A percentile compares a stretch with the other conserved stretches of the same genome.
Conservation (phyloP, 352 stramenopile species). For the Phytophthora pluvialis region DNA sequence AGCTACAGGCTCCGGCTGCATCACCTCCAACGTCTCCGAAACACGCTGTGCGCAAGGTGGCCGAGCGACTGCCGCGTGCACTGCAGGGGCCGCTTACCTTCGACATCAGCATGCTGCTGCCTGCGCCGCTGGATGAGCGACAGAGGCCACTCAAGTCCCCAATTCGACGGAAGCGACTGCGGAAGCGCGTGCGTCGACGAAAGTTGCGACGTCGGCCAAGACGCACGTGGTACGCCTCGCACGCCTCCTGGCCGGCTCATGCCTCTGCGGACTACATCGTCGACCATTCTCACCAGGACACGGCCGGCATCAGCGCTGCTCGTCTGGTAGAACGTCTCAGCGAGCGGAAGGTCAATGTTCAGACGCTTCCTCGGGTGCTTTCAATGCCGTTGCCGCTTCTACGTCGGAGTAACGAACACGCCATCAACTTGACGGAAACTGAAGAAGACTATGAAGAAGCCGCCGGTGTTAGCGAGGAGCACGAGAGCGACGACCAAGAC, state of each 20-base stretch:
- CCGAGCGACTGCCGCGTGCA: slow-evolving; percentile 30
- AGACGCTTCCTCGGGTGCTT: slow-evolving; percentile 17
- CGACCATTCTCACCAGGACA: slow-evolving; percentile 30
- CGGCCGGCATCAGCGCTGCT: slow-evolving; percentile 26
- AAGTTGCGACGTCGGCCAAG: slow-evolving; percentile 39
- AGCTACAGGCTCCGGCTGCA: background rate
- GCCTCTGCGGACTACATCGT: slow-evolving; percentile 56
- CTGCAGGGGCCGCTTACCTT: slow-evolving; percentile 63
- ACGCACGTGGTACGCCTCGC: slow-evolving; percentile 45
- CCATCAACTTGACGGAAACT: background rate
- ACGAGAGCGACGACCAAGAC: slow-evolving; percentile 6
- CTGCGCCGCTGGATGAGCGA: slow-evolving; percentile 49
- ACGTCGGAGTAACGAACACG: background rate
- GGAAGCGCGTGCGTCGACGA: slow-evolving; percentile 33
- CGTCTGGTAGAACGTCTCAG: slow-evolving; percentile 49
- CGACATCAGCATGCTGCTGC: slow-evolving; percentile 70
- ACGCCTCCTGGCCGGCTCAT: slow-evolving; percentile 34
- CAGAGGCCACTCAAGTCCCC: slow-evolving; percentile 61
- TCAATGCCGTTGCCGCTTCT: slow-evolving; percentile 28
- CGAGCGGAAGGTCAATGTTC: slow-evolving; percentile 27
- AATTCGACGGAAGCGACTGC: slow-evolving; percentile 48
- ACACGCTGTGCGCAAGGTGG: slow-evolving; percentile 41
- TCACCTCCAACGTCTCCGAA: slow-evolving; percentile 22
- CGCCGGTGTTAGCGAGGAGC: slow-evolving; percentile 9
- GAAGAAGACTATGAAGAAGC: background rate